Evolutionary conservation across 2,329 filamentous ascomycete species (phyloP).

Genomic region (Fusarium caatingaense): DNA sequence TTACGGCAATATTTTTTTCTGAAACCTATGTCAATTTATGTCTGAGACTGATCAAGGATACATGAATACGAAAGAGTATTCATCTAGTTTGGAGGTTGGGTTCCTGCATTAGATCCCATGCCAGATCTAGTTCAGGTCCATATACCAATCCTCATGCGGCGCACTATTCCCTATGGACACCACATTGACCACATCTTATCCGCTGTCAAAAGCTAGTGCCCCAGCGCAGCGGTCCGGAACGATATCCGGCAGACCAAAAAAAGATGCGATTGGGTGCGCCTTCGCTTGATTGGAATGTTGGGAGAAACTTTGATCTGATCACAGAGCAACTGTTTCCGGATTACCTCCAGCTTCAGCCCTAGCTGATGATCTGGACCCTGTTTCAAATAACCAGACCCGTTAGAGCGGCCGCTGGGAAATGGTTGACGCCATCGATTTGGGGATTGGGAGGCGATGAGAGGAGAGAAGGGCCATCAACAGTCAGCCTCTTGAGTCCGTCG

Average conservation of each 20-base stretch:
- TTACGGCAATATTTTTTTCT: too few relatives aligned
- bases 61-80: too few relatives aligned
- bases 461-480: not conserved
- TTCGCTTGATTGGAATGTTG: not conserved
- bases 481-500: not conserved
- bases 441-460: too few relatives aligned
- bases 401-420: too few relatives aligned
- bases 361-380: not conserved
- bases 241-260: not conserved
- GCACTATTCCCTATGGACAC: too few relatives aligned
- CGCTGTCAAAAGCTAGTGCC: not conserved
- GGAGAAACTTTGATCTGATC: not conserved
- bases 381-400: not conserved
- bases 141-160: not conserved
- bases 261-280: not conserved
- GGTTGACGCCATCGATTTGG: not conserved
- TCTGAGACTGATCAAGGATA: too few relatives aligned
- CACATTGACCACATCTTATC: not conserved
- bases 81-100: rapidly evolving
- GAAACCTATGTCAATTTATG: too few relatives aligned
- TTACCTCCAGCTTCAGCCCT: not conserved
- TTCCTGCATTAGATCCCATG: not conserved
- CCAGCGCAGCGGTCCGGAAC: not conserved
- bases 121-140: rapidly evolving
- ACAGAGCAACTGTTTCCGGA: not conserved